Base-by-base conservation (phyloP, 306 rosid species). In the Acacia crassicarpa region DNA sequence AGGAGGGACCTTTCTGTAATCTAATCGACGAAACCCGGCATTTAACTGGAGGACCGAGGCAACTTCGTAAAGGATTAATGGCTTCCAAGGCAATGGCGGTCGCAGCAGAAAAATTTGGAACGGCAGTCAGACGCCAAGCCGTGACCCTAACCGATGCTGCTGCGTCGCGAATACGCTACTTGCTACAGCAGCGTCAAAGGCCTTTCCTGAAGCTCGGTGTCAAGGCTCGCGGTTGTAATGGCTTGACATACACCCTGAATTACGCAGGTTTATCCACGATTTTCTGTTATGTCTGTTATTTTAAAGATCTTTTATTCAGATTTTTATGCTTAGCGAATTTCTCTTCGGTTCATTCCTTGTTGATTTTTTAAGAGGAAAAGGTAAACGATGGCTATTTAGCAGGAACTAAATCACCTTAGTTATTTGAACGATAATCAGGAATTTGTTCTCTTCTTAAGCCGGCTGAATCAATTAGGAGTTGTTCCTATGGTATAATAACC, bases 171-270 rank as follows among this genome's bases (percentile, higher is more conserved):
- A 87, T 95, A 74, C 88, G 92, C 16, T 62, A 81, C 44, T 82
- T 93, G 17, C 89, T 95, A 0, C 84, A 89, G 82, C 94, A 89
- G 87, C 97, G 99, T 12, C 97, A 92, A 53, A 90, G 94, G 77
- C 45, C 91, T 14, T 95, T 83, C 82, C 87, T 95, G 49, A 89
- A 90, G 78, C 97, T 95, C 73, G 97, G 99, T 33, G 94, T 95
- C 80, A 95, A 93, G 89, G 94, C 99, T 53, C 98, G 99, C 44
- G 99, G 99, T 51, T 93, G 99, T 76, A 94, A 94, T 45, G 98
- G 97, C 69, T 85, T 94, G 67, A 89, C 98, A 22, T 94, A 94
- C 80, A 92, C 97, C 82, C 93, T 94, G 49, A 92, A 94, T 83
- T 94, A 94, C 77, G 93, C 98, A 83, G 98, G 97, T 92, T 43